These are phyloP conservation scores for Phytophthora europaea DNA, from an alignment of 352 stramenopile genomes.

Conservation along the genomic window DNA sequence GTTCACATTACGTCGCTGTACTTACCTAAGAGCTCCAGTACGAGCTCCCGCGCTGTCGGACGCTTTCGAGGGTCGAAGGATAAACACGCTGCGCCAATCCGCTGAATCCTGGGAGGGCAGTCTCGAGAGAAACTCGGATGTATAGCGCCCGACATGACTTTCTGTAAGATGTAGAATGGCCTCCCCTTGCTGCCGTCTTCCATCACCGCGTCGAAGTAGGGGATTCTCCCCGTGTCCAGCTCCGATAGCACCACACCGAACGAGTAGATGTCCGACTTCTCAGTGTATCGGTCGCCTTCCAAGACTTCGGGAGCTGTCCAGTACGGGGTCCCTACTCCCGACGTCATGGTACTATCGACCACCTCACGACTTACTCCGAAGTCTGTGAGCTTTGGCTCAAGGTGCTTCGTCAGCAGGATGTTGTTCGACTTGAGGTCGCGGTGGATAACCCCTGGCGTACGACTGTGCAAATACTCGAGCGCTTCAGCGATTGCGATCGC, in stretches of 20 bases:
- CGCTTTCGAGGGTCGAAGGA: slow-evolving; percentile 12
- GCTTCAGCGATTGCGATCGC: slow-evolving; percentile 41
- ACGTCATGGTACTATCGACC: slow-evolving; percentile 46
- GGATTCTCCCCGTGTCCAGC: slow-evolving; percentile 45
- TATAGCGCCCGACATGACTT: slow-evolving; percentile 50
- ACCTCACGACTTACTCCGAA: slow-evolving; percentile 72
- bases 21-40: slow-evolving; percentile 19
- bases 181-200: slow-evolving; percentile 22
- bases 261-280: slow-evolving; percentile 76
- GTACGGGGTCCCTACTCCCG: slow-evolving; percentile 83
- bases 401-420: slow-evolving; percentile 71
- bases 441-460: slow-evolving; percentile 42
- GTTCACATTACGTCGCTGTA: slow-evolving; percentile 13
- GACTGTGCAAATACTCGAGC: slow-evolving; percentile 45
- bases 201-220: slow-evolving; percentile 38
- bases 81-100: slow-evolving; percentile 29
- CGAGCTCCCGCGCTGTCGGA: slow-evolving; percentile 15
- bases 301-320: slow-evolving; percentile 87
- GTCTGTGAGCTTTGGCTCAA: slow-evolving; percentile 82
- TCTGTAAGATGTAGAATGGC: slow-evolving; percentile 51
- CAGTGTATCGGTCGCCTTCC: slow-evolving; percentile 57
- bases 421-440: slow-evolving; percentile 60
- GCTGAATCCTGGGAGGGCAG: slow-evolving; percentile 50
- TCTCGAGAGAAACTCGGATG: slow-evolving; percentile 47
- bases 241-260: slow-evolving; percentile 73